Conservation (phyloP, 2,329 filamentous ascomycete genomes). For the Aureobasidium sp. region DNA sequence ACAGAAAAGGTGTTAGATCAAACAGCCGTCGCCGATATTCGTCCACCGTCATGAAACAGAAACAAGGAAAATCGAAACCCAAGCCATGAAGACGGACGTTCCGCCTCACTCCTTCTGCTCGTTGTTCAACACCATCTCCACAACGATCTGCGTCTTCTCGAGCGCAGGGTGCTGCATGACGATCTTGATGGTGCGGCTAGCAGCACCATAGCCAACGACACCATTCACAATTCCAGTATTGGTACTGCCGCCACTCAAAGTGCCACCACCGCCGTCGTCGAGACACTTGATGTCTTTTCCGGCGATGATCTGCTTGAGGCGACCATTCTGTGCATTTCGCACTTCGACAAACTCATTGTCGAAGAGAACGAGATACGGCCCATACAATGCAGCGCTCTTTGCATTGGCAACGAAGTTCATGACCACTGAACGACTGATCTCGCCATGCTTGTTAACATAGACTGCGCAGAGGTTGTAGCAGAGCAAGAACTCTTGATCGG, state of each 20-base stretch:
- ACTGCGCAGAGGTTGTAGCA: conserved; percentile 95
- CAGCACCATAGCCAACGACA: conserved; percentile 29
- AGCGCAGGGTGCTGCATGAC: conserved; percentile 90
- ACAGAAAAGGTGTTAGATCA: not conserved
- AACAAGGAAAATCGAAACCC: not conserved
- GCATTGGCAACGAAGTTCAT: conserved; percentile 99
- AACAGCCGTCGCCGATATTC: not conserved
- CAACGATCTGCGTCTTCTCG: conserved; percentile 74
- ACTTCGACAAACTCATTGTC: conserved; percentile 97
- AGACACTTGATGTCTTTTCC: conserved; percentile 84
- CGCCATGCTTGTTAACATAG: conserved; percentile 96
- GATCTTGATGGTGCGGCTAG: conserved; percentile 76
- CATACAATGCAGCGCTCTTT: conserved; percentile 78
- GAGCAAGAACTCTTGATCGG: conserved; percentile 79
- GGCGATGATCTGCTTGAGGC: conserved; percentile 87
- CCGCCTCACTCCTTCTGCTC: conserved; percentile 41
- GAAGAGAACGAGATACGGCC: conserved; percentile 86
- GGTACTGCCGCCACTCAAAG: conserved; percentile 43
- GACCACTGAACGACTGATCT: conserved; percentile 86
- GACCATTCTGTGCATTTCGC: conserved; percentile 89
- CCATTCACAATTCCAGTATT: conserved; percentile 23
- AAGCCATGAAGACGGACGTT: not conserved
- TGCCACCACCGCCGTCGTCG: conserved; percentile 69
- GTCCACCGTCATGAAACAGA: not conserved
- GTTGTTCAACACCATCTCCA: conserved; percentile 89